Evolutionary conservation across 2,329 filamentous ascomycete species (phyloP).

Genomic region (Ceratocystis cubensis): DNA sequence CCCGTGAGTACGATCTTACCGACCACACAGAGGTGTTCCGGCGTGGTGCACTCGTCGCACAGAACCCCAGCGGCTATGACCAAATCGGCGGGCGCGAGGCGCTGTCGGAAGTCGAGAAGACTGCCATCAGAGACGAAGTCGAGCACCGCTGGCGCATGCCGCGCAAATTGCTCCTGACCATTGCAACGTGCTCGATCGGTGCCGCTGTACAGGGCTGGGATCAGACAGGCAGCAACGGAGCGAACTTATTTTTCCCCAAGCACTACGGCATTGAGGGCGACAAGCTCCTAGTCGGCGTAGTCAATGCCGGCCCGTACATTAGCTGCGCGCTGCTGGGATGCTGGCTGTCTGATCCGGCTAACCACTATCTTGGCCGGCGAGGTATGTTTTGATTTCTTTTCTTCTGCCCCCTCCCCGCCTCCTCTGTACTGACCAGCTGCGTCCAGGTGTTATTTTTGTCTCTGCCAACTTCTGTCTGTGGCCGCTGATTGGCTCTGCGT

Average conservation of each 20-base stretch:
- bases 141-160: slow-evolving; percentile 48
- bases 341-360: slow-evolving; percentile 48
- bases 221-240: slow-evolving; percentile 49
- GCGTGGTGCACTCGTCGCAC: slow-evolving; percentile 31
- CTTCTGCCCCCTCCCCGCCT: not conserved
- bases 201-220: slow-evolving; percentile 51
- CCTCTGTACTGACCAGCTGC: slow-evolving; percentile 27
- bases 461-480: slow-evolving; percentile 50
- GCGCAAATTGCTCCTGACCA: slow-evolving; percentile 33
- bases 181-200: slow-evolving; percentile 42
- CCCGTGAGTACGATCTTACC: slow-evolving; percentile 35
- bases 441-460: slow-evolving; percentile 46
- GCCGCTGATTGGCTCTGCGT: slow-evolving; percentile 47
- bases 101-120: slow-evolving; percentile 30
- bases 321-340: slow-evolving; percentile 33
- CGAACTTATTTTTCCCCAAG: slow-evolving; percentile 46
- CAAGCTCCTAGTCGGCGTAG: slow-evolving; percentile 31
- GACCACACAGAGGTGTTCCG: slow-evolving; percentile 35
- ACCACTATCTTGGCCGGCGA: slow-evolving; percentile 51
- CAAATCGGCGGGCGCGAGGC: slow-evolving; percentile 25
- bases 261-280: slow-evolving; percentile 31
- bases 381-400: slow-evolving; percentile 24
- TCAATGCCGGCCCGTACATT: slow-evolving; percentile 35
- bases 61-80: slow-evolving; percentile 23
- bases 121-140: slow-evolving; percentile 32